phyloP scores from a whole-genome alignment of 305 asterid genomes.

The Fraxinus xanthoxyloides region DNA sequence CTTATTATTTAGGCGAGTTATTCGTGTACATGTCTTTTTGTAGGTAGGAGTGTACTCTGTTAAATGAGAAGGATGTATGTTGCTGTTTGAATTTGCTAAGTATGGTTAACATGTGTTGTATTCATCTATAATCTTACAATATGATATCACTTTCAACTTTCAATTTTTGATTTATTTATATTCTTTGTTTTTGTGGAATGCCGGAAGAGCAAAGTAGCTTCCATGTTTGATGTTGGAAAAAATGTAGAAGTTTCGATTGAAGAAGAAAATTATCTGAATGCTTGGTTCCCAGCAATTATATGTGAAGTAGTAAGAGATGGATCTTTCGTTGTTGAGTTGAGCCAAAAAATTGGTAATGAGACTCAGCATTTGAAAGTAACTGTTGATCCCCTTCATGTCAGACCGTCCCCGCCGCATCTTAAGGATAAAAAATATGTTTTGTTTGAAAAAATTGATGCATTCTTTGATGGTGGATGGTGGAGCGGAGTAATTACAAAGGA shows the following conservation, averaged over 20 bases:
- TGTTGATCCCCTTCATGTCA: conserved; percentile 49
- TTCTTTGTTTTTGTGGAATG: conserved; percentile 14
- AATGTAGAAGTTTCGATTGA: conserved; percentile 68
- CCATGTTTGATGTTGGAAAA: conserved; percentile 58
- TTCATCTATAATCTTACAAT: background rate
- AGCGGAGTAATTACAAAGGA: conserved; percentile 52
- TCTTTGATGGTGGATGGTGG: conserved; percentile 68
- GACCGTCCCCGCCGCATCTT: conserved; percentile 77
- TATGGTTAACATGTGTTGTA: background rate
- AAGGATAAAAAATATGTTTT: conserved; percentile 44
- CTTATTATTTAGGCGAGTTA: background rate
- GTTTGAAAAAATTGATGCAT: conserved; percentile 73
- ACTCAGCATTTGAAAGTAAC: conserved; percentile 21
- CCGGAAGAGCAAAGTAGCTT: conserved; percentile 51
- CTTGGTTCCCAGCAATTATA: conserved; percentile 69
- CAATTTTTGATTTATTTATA: conserved; percentile 18
- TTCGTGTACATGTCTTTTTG: background rate
- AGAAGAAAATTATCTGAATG: conserved; percentile 37
- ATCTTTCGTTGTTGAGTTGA: conserved; percentile 43
- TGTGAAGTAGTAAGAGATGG: conserved; percentile 37
- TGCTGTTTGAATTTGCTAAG: background rate
- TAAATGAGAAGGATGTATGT: background rate
- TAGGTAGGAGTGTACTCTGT: background rate
- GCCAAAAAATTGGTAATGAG: conserved; percentile 6
- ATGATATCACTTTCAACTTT: background rate